Base-by-base conservation (phyloP, 2,329 filamentous ascomycete genomes). In the Dactylellina leptospora region DNA sequence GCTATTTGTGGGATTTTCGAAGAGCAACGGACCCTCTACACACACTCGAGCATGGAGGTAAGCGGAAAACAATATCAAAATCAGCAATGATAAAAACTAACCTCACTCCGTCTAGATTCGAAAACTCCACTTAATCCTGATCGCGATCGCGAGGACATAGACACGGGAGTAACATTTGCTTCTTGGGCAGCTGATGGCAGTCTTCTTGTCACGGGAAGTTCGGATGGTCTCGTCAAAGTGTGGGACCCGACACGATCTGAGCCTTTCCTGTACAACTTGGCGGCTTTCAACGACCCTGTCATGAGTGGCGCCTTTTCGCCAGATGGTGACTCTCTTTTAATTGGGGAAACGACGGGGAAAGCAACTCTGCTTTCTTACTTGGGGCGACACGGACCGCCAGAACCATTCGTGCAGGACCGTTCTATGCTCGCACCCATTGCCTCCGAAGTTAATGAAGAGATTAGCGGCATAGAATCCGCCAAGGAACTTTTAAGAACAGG, bases 241-340 rank as follows among this genome's bases (percentile, higher is more conserved):
- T 77, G 76, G 76, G 76, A 77, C 38, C 56, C 75, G 25, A 54
- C 51, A 25, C 53, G 70, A 53, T 73, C 61, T 23, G 60, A 74
- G 11, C 71, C 76, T 1, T 76, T 76, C 42, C 22, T 76, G 13
- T 59, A 63, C 20, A 62, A 76, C 50, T 72, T 77, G n/a, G 74
- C 74, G 9, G 69, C 56, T 13, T 72, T 76, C 10, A 53, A 74
- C 33, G 64, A 63, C 25, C 75, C 76, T 13, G 72, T 77, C 23
- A 77, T 77, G 75, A 73, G 68, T 22, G 75, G 75, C 10, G 64
- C 74, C 3, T 76, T 76, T 50, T 75, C 73, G 1, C 75, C 75
- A 22, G 62, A 68, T 16, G 74, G 69, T 51, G 74, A 76, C 44
- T 68, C 70, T 40, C 73, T 77, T 6, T 48, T 77, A 13, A 63